These are phyloP conservation scores for Coemansia sp. DNA, from an alignment of 192 early-diverging fungal genomes.

Conservation along the genomic window DNA sequence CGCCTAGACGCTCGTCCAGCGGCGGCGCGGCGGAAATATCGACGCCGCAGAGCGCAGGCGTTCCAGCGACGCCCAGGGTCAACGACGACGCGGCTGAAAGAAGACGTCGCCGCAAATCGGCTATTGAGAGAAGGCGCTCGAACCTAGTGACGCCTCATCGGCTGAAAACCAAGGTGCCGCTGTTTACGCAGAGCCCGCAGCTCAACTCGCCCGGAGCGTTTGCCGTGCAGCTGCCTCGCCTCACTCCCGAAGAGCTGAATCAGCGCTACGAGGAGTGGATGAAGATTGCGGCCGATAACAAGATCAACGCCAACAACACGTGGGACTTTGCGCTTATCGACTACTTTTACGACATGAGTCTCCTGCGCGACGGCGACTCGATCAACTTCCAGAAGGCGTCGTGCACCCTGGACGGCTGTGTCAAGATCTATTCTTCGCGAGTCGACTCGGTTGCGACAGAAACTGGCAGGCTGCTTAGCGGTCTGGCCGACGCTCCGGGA, in stretches of 20 bases:
- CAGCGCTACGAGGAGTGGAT: slow-evolving; percentile 90
- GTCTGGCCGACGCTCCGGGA: slow-evolving; percentile 71
- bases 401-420: slow-evolving; percentile 92
- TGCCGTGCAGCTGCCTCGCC: slow-evolving; percentile 48
- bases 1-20: slow-evolving; percentile 27
- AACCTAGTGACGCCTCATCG: slow-evolving; percentile 47
- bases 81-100: slow-evolving; percentile 57
- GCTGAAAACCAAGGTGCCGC: slow-evolving; percentile 21
- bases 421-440: slow-evolving; percentile 94
- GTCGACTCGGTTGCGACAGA: slow-evolving; percentile 97
- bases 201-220: slow-evolving; percentile 35
- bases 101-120: slow-evolving; percentile 53
- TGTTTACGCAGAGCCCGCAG: slow-evolving; percentile 42
- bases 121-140: slow-evolving; percentile 46
- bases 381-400: slow-evolving; percentile 99
- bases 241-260: slow-evolving; percentile 58
- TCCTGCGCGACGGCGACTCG: slow-evolving; percentile 90
- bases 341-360: slow-evolving; percentile 94
- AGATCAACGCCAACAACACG: slow-evolving; percentile 91
- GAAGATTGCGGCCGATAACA: slow-evolving; percentile 94
- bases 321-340: slow-evolving; percentile 99
- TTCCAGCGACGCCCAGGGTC: slow-evolving; percentile 35
- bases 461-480: slow-evolving; percentile 83
- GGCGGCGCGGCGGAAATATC: slow-evolving; percentile 19
- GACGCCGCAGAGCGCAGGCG: slow-evolving; percentile 38